A percentile compares a stretch with the other conserved stretches of the same genome.
phyloP scores from a whole-genome alignment of 2,329 filamentous ascomycete genomes.

The Paecilomyces variotii region DNA sequence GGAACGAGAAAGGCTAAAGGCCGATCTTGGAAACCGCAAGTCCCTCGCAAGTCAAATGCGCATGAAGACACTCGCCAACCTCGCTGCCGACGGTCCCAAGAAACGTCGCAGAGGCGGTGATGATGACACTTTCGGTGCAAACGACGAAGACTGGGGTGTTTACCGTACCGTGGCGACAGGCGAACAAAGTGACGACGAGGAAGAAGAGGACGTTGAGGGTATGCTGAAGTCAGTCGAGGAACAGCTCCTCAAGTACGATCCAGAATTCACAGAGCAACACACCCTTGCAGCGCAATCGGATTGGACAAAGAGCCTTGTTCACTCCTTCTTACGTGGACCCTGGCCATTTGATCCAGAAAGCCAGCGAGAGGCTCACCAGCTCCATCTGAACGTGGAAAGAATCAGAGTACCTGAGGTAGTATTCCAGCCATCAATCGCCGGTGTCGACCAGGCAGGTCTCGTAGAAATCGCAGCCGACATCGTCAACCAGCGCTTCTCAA shows the following conservation, averaged over 20 bases:
- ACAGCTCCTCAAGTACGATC: slow-evolving; percentile 79
- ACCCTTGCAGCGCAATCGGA: slow-evolving; percentile 88
- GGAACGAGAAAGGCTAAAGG: slow-evolving; percentile 85
- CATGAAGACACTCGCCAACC: slow-evolving; percentile 96
- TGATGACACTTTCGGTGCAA: slow-evolving; percentile 92
- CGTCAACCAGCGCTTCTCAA: slow-evolving; percentile 67
- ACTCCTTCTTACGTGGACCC: slow-evolving; percentile 82
- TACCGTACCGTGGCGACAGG: slow-evolving; percentile 88
- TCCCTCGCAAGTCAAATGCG: slow-evolving; percentile 92
- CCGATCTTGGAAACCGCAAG: slow-evolving; percentile 92
- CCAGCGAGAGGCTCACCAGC: slow-evolving; percentile 72
- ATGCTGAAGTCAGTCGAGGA: slow-evolving; percentile 70
- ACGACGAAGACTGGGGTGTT: slow-evolving; percentile 96
- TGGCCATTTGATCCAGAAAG: slow-evolving; percentile 75
- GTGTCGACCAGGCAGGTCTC: slow-evolving; percentile 86
- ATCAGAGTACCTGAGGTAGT: slow-evolving; percentile 90
- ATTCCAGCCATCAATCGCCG: slow-evolving; percentile 86
- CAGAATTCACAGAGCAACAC: slow-evolving; percentile 82
- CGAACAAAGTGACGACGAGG: slow-evolving; percentile 71
- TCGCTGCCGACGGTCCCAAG: slow-evolving; percentile 77
- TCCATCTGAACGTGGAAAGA: slow-evolving; percentile 94
- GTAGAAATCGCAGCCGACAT: slow-evolving; percentile 90
- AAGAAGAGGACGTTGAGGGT: slow-evolving; percentile 77
- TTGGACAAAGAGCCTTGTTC: slow-evolving; percentile 86
- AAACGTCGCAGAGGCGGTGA: slow-evolving; percentile 85